phyloP scores from a whole-genome alignment of 164 flowering plant species.

The Aristolochia contorta region DNA sequence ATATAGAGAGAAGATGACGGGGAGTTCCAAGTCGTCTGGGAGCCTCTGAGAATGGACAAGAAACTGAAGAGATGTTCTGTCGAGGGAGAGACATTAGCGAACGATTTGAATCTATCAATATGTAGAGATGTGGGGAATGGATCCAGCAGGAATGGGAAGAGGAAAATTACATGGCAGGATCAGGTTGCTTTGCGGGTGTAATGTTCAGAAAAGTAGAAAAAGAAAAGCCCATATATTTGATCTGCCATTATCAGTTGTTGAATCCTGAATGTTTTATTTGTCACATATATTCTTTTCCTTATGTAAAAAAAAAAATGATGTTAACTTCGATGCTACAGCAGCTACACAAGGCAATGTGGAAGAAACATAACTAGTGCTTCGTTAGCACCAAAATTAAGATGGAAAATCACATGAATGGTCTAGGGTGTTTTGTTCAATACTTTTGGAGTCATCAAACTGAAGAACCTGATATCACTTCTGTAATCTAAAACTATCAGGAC shows the following conservation, averaged over 20 bases:
- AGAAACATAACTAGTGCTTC: not conserved
- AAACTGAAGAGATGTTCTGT: slow-evolving; percentile 27
- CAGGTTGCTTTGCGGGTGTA: slow-evolving; percentile 76
- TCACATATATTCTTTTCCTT: not conserved
- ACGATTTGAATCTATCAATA: slow-evolving; percentile 37
- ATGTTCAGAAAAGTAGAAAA: not conserved
- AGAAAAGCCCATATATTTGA: too few species aligned
- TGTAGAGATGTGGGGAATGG: slow-evolving; percentile 56
- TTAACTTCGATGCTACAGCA: not conserved
- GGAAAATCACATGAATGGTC: too few species aligned
- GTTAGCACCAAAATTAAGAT: too few species aligned
- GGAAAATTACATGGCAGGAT: slow-evolving; percentile 90
- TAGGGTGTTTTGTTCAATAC: too few species aligned
- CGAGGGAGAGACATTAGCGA: slow-evolving; percentile 30
- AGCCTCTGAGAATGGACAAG: slow-evolving; percentile 22
- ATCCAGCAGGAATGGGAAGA: slow-evolving; percentile 37
- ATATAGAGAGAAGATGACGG: slow-evolving; percentile 36
- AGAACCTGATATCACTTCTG: too few species aligned
- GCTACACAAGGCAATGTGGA: not conserved
- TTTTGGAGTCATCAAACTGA: too few species aligned
- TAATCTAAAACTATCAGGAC: too few species aligned
- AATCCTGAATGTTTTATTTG: not conserved
- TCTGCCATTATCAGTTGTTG: not conserved
- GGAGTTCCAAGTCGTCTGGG: slow-evolving; percentile 25
- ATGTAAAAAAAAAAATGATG: not conserved